A percentile compares a stretch with the other conserved stretches of the same genome.
phyloP scores from a whole-genome alignment of 1,139 yeast species.

The Meyerozyma guilliermondii region DNA sequence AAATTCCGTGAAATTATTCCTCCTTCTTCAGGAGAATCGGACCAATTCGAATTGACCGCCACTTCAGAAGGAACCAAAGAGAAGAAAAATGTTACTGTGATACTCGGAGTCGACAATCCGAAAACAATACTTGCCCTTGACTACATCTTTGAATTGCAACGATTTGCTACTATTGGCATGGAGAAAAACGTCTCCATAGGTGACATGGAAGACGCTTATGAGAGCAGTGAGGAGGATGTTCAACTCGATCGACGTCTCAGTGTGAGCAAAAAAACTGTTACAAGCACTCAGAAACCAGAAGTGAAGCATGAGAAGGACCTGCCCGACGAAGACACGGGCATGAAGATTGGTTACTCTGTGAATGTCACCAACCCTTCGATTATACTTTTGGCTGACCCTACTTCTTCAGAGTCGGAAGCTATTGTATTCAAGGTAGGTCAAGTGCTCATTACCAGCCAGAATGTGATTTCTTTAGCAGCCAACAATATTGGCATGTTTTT shows the following conservation, averaged over 20 bases:
- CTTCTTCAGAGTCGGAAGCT: conserved; percentile 69
- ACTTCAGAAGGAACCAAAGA: conserved; percentile 38
- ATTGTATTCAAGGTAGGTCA: conserved; percentile 87
- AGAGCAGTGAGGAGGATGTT: conserved; percentile 10
- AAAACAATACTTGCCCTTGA: conserved; percentile 79
- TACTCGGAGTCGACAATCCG: conserved; percentile 76
- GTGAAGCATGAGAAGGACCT: conserved; percentile 8
- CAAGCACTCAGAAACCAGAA: background rate
- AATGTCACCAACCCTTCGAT: conserved; percentile 78
- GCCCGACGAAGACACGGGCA: background rate
- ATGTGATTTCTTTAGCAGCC: conserved; percentile 60
- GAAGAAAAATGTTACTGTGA: conserved; percentile 41
- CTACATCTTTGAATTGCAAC: conserved; percentile 71
- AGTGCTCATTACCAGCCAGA: conserved; percentile 64
- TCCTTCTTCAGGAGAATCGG: conserved; percentile 50
- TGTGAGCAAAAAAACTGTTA: background rate
- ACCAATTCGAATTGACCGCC: conserved; percentile 65
- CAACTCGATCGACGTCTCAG: conserved; percentile 3
- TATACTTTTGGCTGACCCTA: conserved; percentile 76
- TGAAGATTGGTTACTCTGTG: conserved; percentile 49
- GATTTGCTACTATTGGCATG: conserved; percentile 48
- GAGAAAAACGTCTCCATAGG: conserved; percentile 14
- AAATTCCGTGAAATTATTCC: conserved; percentile 81
- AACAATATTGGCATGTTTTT: conserved; percentile 84
- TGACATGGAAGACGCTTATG: conserved; percentile 13